phyloP scores from a whole-genome alignment of 2,329 filamentous ascomycete species.

The Cercospora canescens region DNA sequence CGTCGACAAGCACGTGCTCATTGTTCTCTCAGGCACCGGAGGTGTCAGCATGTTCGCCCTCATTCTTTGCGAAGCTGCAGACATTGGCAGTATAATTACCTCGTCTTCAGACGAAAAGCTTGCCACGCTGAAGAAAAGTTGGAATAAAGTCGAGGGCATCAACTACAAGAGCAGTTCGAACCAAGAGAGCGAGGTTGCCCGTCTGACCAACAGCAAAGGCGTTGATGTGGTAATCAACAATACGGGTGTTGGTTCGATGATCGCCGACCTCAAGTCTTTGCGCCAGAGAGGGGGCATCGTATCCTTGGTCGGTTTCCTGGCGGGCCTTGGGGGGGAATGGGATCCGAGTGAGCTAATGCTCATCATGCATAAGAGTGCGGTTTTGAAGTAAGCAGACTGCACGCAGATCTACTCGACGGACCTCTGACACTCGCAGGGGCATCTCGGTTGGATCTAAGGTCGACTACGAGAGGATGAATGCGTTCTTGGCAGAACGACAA shows the following conservation, averaged over 20 bases:
- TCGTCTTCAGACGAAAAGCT: not conserved
- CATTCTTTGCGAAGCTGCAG: not conserved
- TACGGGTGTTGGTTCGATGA: not conserved
- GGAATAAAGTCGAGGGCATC: not conserved
- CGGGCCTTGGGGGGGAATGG: not conserved
- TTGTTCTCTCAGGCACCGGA: not conserved
- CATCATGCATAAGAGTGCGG: not conserved
- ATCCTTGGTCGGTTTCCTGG: slow-evolving; percentile 14
- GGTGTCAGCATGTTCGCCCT: not conserved
- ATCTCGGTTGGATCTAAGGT: not conserved
- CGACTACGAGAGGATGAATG: not conserved
- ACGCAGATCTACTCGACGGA: no score
- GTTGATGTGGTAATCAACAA: not conserved
- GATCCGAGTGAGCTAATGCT: not conserved
- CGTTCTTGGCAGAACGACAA: not conserved
- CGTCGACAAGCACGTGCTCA: not conserved
- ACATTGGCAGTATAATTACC: not conserved
- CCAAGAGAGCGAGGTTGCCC: not conserved
- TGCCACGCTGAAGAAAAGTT: not conserved
- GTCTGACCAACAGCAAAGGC: not conserved
- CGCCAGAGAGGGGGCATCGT: slow-evolving; percentile 4
- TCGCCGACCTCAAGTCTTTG: not conserved
- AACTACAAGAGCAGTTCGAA: not conserved
- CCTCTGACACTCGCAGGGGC: not conserved
- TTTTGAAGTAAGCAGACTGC: not conserved